phyloP scores from a whole-genome alignment of 2,329 filamentous ascomycete genomes.

The Xylaria sp. region DNA sequence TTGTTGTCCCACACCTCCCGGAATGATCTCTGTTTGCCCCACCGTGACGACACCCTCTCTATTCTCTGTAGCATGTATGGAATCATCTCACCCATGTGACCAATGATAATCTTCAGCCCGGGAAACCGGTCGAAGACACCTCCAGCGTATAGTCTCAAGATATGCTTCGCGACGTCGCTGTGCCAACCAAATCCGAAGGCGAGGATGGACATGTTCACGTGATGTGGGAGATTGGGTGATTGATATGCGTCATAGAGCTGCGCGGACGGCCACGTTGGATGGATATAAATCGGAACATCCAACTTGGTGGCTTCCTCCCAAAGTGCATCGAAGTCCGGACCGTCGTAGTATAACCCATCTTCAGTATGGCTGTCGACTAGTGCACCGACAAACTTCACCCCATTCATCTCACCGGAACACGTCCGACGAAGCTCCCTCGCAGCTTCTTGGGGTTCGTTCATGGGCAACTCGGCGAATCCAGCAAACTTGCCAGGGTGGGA shows the following conservation, averaged over 20 bases:
- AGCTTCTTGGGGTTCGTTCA: conserved; percentile 46
- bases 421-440: conserved; percentile 47
- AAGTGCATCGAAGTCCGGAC: conserved; percentile 44
- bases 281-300: conserved; percentile 62
- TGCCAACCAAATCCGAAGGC: conserved; percentile 52
- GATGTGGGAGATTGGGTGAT: conserved; percentile 49
- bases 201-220: conserved; percentile 35
- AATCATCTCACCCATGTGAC: conserved; percentile 58
- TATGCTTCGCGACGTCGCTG: conserved; percentile 49
- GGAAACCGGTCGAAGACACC: conserved; percentile 52
- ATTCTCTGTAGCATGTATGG: conserved; percentile 66
- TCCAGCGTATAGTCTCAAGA: conserved; percentile 46
- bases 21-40: conserved; percentile 50
- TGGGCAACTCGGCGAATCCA: conserved; percentile 47
- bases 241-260: conserved; percentile 50
- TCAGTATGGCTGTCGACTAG: conserved; percentile 46
- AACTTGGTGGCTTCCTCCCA: conserved; percentile 54
- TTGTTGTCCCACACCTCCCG: conserved; percentile 64
- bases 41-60: conserved; percentile 16
- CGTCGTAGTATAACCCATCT: conserved; percentile 48
- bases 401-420: conserved; percentile 44
- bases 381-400: conserved; percentile 50
- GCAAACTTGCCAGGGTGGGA: conserved; percentile 44
- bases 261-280: conserved; percentile 54
- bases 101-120: conserved; percentile 52